phyloP scores from a whole-genome alignment of 75 land plant species.

The Cupressus sempervirens region DNA sequence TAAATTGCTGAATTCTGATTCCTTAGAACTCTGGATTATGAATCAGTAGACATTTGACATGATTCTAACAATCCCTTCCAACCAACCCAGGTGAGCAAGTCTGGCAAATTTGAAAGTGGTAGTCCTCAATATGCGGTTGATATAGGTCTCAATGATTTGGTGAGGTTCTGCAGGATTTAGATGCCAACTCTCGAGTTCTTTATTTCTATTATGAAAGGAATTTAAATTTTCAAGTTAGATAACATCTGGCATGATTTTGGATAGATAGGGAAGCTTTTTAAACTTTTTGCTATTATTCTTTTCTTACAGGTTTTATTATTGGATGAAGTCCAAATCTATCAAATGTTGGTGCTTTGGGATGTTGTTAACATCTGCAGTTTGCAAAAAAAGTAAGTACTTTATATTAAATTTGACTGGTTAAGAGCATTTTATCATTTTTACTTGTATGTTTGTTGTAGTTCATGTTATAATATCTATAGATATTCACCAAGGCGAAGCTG shows the following conservation, averaged over 20 bases:
- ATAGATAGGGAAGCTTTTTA: not conserved
- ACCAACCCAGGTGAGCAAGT: conserved; percentile 57
- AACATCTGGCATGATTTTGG: not conserved
- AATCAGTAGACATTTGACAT: not conserved
- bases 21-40: not conserved
- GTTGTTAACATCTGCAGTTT: conserved; percentile 42
- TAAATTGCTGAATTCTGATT: not conserved
- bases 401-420: not conserved
- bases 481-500: not conserved
- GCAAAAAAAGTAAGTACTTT: conserved; percentile 65
- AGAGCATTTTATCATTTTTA: not conserved
- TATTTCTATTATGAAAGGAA: not conserved
- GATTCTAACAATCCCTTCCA: not conserved
- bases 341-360: conserved; percentile 68
- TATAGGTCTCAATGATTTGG: conserved; percentile 56
- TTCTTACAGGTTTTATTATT: conserved; percentile 47
- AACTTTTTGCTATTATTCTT: not conserved
- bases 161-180: conserved; percentile 20
- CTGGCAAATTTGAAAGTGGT: conserved; percentile 55
- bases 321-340: conserved; percentile 66
- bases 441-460: not conserved
- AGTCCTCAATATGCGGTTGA: conserved; percentile 61
- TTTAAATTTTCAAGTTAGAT: not conserved
- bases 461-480: not conserved
- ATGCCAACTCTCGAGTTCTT: not conserved